Evolutionary conservation across 2,329 filamentous ascomycete species (phyloP).

Genomic region (Aspergillus fumigatus): DNA sequence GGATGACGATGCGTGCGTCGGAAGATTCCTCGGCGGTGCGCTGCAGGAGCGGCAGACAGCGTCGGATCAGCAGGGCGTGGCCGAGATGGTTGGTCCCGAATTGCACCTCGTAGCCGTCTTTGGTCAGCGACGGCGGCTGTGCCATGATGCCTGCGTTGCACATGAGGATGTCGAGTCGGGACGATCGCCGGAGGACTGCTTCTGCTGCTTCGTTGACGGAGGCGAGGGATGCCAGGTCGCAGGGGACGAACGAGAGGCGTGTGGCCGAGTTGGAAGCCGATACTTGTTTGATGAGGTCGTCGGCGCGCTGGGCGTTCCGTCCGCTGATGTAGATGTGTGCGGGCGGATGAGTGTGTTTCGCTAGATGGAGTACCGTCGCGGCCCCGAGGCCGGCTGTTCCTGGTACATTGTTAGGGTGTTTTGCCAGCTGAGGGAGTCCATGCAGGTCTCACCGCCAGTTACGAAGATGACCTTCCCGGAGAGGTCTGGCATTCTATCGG

Average conservation of each 20-base stretch:
- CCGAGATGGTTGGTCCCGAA: not conserved
- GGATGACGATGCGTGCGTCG: slow-evolving; percentile 7
- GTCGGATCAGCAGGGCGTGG: slow-evolving; percentile 1
- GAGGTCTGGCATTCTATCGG: not conserved
- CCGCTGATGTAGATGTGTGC: slow-evolving; percentile 32
- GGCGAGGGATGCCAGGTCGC: slow-evolving; percentile 44
- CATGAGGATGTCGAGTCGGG: slow-evolving; percentile 43
- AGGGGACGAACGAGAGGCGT: slow-evolving; percentile 34
- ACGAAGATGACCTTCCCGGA: not conserved
- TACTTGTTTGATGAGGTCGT: slow-evolving; percentile 36
- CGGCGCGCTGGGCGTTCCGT: slow-evolving; percentile 30
- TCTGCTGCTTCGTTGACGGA: slow-evolving; percentile 42
- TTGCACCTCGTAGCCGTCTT: no score
- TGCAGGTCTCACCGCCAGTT: not conserved
- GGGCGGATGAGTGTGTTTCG: slow-evolving; percentile 33
- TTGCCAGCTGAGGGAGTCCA: not conserved
- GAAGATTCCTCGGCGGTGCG: not conserved
- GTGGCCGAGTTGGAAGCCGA: slow-evolving; percentile 18
- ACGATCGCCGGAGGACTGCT: slow-evolving; percentile 30
- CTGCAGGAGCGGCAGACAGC: slow-evolving; percentile 10
- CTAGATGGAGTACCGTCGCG: slow-evolving; percentile 35
- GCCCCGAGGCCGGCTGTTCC: slow-evolving; percentile 43
- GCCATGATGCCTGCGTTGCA: slow-evolving; percentile 47
- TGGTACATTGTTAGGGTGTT: no score
- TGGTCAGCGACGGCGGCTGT: slow-evolving; percentile 24